Conservation (phyloP, 2,329 filamentous ascomycete species). For the Graphilbum fragrans region DNA sequence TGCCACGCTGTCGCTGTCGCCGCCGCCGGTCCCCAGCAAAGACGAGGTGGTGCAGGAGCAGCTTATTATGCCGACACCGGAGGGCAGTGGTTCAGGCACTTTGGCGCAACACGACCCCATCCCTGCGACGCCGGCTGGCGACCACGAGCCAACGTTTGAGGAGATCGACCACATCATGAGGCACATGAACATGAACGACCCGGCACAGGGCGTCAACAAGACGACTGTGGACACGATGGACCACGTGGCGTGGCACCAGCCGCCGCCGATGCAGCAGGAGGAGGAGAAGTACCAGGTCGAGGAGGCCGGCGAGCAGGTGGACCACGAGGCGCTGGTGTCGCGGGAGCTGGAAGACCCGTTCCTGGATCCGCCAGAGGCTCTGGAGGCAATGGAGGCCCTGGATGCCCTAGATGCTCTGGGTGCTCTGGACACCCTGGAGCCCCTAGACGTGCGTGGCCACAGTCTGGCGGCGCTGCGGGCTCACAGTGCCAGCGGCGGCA, state of each 20-base stretch:
- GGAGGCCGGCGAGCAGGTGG: conserved; percentile 27
- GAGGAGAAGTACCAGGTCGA: neutral
- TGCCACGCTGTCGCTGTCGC: conserved; percentile 21
- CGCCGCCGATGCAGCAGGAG: conserved; percentile 33
- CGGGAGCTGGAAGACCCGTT: conserved; percentile 53
- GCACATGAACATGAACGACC: conserved; percentile 63
- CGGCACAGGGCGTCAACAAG: conserved; percentile 63
- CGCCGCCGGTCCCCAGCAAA: conserved; percentile 15
- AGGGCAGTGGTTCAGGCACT: neutral
- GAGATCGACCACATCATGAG: conserved; percentile 92
- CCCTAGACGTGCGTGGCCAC: conserved; percentile 25
- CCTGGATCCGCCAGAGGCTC: conserved; percentile 32
- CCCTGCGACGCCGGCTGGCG: conserved; percentile 7
- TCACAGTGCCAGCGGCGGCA: conserved; percentile 49
- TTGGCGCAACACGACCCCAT: neutral
- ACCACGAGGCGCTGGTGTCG: conserved; percentile 30
- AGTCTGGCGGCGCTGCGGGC: conserved; percentile 40
- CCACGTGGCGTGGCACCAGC: conserved; percentile 31
- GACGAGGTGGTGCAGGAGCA: conserved; percentile 12
- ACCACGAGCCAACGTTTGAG: conserved; percentile 48
- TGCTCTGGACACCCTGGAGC: too few relatives aligned
- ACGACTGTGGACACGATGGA: conserved; percentile 32
- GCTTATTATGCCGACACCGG: conserved; percentile 2
- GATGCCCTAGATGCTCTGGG: too few relatives aligned
- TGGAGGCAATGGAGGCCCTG: too few relatives aligned